phyloP scores from a whole-genome alignment of 1,139 yeast species.

The Hyphopichia burtonii region DNA sequence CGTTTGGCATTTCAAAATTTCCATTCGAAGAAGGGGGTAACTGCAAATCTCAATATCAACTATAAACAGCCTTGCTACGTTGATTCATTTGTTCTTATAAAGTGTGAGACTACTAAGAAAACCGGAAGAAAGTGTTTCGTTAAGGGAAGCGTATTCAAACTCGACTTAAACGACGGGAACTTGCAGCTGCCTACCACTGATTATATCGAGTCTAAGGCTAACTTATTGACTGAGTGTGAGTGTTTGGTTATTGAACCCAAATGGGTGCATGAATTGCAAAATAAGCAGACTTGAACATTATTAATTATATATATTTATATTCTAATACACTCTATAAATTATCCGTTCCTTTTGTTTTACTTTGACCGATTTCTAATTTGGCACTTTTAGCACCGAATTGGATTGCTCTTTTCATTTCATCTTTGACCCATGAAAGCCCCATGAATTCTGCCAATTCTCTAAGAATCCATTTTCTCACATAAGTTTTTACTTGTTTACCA shows the following conservation, averaged over 20 bases:
- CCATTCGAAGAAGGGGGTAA: constrained; percentile 41
- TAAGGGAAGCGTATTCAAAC: constrained; percentile 34
- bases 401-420: constrained; percentile 89
- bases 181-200: constrained; percentile 3
- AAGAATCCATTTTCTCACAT: constrained; percentile 59
- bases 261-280: constrained; percentile 41
- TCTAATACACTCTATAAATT: constrained; percentile 10
- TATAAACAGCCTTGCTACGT: constrained; percentile 40
- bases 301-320: constrained; percentile 4
- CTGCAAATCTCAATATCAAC: constrained; percentile 46
- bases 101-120: constrained; percentile 33
- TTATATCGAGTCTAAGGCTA: constrained; percentile 19
- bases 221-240: constrained; percentile 39
- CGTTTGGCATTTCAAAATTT: constrained; percentile 51
- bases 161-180: constrained; percentile 15
- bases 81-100: constrained; percentile 33
- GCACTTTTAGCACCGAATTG: constrained; percentile 97
- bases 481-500: constrained; percentile 19
- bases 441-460: constrained; percentile 58
- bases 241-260: constrained; percentile 47
- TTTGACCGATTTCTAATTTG: constrained; percentile 76
- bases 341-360: constrained; percentile 66
- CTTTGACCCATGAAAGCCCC: constrained; percentile 56
- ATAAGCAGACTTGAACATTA: background rate
- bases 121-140: constrained; percentile 46